Evolutionary conservation across 2,329 filamentous ascomycete genomes (phyloP).

Genomic region (Aspergillus latus): DNA sequence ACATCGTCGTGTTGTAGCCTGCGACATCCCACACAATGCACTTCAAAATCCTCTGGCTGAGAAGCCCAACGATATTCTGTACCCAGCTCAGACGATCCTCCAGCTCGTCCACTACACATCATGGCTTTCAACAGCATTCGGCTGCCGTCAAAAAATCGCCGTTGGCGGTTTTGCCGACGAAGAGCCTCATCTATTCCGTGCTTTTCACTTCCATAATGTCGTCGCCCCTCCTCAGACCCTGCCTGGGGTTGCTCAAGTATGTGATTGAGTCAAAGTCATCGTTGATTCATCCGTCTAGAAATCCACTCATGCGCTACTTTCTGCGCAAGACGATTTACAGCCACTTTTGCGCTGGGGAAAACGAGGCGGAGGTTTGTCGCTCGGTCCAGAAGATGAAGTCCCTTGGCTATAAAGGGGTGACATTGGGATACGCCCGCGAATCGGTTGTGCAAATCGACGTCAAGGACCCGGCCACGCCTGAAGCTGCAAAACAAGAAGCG

Average conservation of each 20-base stretch:
- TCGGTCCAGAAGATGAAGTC: conserved; percentile 41
- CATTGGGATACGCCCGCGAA: conserved; percentile 50
- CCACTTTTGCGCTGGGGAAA: conserved; percentile 86
- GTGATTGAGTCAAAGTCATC: conserved; percentile 39
- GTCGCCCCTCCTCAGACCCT: conserved; percentile 20
- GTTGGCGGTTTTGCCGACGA: conserved; percentile 21
- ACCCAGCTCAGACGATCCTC: conserved; percentile 3
- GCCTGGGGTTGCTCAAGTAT: conserved; percentile 30
- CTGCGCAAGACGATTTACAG: conserved; percentile 62
- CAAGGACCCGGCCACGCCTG: conserved; percentile 5
- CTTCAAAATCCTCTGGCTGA: conserved; percentile 1
- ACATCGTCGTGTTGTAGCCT: neutral
- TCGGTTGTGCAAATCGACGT: conserved; percentile 29
- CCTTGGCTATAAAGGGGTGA: conserved; percentile 49
- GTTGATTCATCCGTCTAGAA: conserved; percentile 44
- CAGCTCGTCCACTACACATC: conserved; percentile 11
- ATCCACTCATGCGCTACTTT: conserved; percentile 39
- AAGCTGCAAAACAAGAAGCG: conserved; percentile 13
- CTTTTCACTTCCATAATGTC: conserved; percentile 24
- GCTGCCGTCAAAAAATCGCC: conserved; percentile 37
- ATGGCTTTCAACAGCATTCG: conserved; percentile 3
- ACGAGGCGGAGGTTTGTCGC: conserved; percentile 38
- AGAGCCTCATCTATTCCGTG: conserved; percentile 20
- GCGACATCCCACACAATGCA: neutral
- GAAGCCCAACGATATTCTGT: neutral